Percentiles rank a stretch among this genome's conserved stretches.
phyloP scores from a whole-genome alignment of 2,329 filamentous ascomycete genomes.

The Epichloe glyceriae region DNA sequence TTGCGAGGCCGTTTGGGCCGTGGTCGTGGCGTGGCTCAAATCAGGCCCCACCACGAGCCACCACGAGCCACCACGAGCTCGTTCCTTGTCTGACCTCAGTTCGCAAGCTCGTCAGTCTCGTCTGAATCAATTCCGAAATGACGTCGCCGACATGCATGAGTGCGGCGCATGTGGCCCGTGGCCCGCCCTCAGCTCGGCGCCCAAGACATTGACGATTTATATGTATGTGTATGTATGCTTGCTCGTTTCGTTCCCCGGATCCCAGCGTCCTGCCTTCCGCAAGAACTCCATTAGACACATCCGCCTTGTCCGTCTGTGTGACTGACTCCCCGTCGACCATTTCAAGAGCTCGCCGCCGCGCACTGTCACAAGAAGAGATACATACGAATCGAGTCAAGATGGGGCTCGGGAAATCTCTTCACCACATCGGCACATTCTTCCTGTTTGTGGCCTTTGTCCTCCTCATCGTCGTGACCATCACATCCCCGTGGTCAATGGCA shows the following conservation, averaged over 20 bases:
- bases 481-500: constrained; percentile 44
- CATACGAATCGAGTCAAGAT: constrained; percentile 16
- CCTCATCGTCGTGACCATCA: constrained; percentile 44
- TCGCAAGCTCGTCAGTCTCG: too few relatives aligned
- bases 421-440: constrained; percentile 45
- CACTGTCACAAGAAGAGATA: background rate
- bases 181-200: too few relatives aligned
- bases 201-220: background rate
- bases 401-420: constrained; percentile 36
- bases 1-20: background rate
- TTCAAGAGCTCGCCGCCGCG: too few relatives aligned
- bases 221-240: constrained; percentile 5
- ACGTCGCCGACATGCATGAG: background rate
- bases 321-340: too few relatives aligned
- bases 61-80: too few relatives aligned
- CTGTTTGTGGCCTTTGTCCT: constrained; percentile 42
- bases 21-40: background rate
- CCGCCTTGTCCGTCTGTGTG: too few relatives aligned
- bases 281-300: too few relatives aligned
- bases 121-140: background rate
- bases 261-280: background rate
- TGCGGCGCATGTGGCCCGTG: too few relatives aligned
- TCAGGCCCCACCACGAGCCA: background rate
- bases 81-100: too few relatives aligned
- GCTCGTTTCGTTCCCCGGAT: background rate